Evolutionary conservation across 1,284 basidiomycete species (phyloP).

Genomic region (Neotropicomus parvogracilis): DNA sequence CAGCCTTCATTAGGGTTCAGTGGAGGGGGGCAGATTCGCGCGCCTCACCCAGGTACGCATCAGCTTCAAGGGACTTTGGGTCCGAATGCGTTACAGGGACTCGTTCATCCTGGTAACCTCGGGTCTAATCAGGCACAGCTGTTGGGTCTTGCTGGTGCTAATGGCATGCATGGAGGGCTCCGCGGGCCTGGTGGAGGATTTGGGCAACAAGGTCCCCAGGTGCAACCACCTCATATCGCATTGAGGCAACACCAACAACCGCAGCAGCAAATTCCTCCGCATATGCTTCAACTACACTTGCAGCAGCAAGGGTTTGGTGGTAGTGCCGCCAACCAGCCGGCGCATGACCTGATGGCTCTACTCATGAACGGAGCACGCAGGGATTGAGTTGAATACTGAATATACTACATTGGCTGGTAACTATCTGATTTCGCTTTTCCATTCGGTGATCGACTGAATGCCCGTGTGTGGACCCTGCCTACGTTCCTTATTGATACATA

Average conservation of each 20-base stretch:
- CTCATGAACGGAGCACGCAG: slow-evolving; percentile 67
- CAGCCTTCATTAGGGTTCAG: slow-evolving; percentile 43
- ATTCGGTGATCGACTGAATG: slow-evolving; percentile 10
- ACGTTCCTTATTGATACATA: slow-evolving; percentile 34
- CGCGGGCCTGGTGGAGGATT: slow-evolving; percentile 47
- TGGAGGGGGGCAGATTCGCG: slow-evolving; percentile 50
- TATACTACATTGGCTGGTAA: slow-evolving; percentile 17
- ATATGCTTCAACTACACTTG: slow-evolving; percentile 57
- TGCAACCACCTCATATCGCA: slow-evolving; percentile 38
- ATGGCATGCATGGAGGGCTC: slow-evolving; percentile 37
- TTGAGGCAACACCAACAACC: slow-evolving; percentile 43
- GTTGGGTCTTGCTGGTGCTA: slow-evolving; percentile 42
- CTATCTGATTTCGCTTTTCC: slow-evolving; percentile 12
- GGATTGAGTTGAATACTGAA: slow-evolving; percentile 43
- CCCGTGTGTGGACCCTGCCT: slow-evolving; percentile 23
- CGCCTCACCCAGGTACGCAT: slow-evolving; percentile 45
- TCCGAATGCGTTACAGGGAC: slow-evolving; percentile 41
- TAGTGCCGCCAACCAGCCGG: slow-evolving; percentile 48
- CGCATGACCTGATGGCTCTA: slow-evolving; percentile 74
- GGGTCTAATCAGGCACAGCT: slow-evolving; percentile 45
- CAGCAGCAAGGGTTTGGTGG: slow-evolving; percentile 53
- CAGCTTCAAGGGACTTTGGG: slow-evolving; percentile 44
- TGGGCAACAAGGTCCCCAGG: slow-evolving; percentile 48
- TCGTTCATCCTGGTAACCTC: slow-evolving; percentile 51
- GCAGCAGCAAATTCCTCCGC: slow-evolving; percentile 48